phyloP scores from a whole-genome alignment of 331 rosid species.

The Erythrophleum ivorense region DNA sequence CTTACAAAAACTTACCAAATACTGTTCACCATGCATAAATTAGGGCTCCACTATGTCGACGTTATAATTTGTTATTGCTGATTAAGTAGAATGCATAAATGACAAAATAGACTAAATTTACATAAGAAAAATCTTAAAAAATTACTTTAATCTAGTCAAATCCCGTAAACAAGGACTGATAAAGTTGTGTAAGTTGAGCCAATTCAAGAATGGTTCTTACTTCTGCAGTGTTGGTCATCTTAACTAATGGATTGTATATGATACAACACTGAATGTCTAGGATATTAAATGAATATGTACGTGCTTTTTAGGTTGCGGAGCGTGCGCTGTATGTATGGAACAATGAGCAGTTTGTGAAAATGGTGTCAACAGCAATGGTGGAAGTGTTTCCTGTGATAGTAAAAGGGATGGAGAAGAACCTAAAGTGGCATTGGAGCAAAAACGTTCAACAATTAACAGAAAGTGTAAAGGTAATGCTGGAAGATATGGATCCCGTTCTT shows the following conservation, averaged over 20 bases:
- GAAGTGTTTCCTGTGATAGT: constrained; percentile 73
- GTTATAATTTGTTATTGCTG: too few species aligned
- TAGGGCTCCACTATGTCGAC: too few species aligned
- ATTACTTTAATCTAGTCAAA: not conserved
- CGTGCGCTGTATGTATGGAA: constrained; percentile 86
- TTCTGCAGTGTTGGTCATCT: too few species aligned
- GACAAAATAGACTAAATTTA: too few species aligned
- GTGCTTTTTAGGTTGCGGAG: constrained; percentile 67
- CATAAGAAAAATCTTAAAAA: too few species aligned
- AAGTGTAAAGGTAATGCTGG: constrained; percentile 68
- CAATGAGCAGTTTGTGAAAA: constrained; percentile 80
- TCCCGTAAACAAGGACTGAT: not conserved
- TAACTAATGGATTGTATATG: too few species aligned
- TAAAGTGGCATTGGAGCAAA: constrained; percentile 80
- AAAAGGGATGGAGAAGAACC: constrained; percentile 80
- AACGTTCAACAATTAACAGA: constrained; percentile 65
- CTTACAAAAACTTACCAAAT: too few species aligned
- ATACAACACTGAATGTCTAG: not conserved
- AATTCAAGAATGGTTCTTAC: too few species aligned
- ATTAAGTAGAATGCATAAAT: too few species aligned
- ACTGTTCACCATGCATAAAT: too few species aligned
- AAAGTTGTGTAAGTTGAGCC: too few species aligned
- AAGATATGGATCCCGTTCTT: constrained; percentile 71
- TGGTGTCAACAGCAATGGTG: constrained; percentile 63
- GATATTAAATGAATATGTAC: not conserved